Percentiles rank a stretch among this genome's conserved stretches.
Conservation (phyloP, 768 basidiomycete species). For the Auriscalpium microsporum region DNA sequence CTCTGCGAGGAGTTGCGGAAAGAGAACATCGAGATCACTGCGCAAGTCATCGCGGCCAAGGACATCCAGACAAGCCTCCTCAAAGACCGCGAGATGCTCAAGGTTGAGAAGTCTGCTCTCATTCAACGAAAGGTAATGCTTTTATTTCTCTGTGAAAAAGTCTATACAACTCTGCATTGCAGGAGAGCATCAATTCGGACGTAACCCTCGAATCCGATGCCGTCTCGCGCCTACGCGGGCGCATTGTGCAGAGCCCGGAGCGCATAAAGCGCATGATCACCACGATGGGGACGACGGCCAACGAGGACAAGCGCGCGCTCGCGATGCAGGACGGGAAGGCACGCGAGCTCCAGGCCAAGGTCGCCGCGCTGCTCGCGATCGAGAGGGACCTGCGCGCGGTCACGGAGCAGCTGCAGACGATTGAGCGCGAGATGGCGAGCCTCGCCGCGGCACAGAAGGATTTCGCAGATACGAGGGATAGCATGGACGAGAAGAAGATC, state of each 20-base stretch:
- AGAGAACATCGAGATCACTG: slow-evolving; percentile 55
- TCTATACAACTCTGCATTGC: neutral
- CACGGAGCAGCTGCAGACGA: slow-evolving; percentile 66
- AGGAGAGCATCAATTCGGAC: slow-evolving; percentile 60
- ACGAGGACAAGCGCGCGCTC: slow-evolving; percentile 64
- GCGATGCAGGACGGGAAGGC: slow-evolving; percentile 62
- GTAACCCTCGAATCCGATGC: slow-evolving; percentile 49
- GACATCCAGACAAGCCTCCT: slow-evolving; percentile 50
- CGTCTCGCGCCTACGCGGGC: slow-evolving; percentile 54
- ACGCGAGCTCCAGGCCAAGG: slow-evolving; percentile 68
- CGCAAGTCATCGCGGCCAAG: slow-evolving; percentile 62
- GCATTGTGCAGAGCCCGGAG: slow-evolving; percentile 89
- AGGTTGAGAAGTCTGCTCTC: slow-evolving; percentile 57
- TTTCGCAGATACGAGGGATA: slow-evolving; percentile 58
- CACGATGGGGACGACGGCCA: slow-evolving; percentile 58
- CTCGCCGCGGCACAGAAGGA: slow-evolving; percentile 63
- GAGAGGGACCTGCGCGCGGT: slow-evolving; percentile 76
- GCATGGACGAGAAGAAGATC: slow-evolving; percentile 63
- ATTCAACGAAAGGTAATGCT: slow-evolving; percentile 54
- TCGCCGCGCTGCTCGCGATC: slow-evolving; percentile 59
- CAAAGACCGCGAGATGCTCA: slow-evolving; percentile 62
- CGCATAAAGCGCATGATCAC: slow-evolving; percentile 76
- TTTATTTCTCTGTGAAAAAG: no score
- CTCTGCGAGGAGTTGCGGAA: slow-evolving; percentile 47
- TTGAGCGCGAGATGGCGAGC: slow-evolving; percentile 56